These are phyloP conservation scores for Mycena sanguinolenta DNA, from an alignment of 768 basidiomycete genomes.

Conservation along the genomic window DNA sequence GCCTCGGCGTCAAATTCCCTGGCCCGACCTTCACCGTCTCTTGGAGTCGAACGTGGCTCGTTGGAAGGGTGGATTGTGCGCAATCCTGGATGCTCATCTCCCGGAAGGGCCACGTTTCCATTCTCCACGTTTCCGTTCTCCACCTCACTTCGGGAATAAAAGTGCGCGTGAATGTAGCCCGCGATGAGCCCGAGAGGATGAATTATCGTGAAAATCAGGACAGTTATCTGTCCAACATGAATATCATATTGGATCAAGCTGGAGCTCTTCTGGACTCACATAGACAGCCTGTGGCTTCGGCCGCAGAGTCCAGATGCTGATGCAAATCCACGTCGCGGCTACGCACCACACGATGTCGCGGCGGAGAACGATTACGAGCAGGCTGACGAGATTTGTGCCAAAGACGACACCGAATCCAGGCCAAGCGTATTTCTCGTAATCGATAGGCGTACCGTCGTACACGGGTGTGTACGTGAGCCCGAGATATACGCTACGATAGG, in stretches of 20 bases:
- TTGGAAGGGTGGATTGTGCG: constrained; percentile 5
- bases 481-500: constrained; percentile 72
- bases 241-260: background rate
- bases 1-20: constrained; percentile 60
- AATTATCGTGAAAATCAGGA: constrained; percentile 72
- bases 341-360: constrained; percentile 83
- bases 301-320: constrained; percentile 70
- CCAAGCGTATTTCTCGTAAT: constrained; percentile 75
- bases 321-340: constrained; percentile 80
- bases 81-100: constrained; percentile 45
- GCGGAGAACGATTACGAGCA: constrained; percentile 67
- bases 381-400: constrained; percentile 70
- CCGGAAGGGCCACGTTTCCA: constrained; percentile 40
- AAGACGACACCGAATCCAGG: constrained; percentile 79
- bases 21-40: constrained; percentile 40
- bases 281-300: constrained; percentile 78
- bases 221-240: constrained; percentile 60
- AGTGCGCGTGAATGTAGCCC: constrained; percentile 55
- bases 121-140: constrained; percentile 23
- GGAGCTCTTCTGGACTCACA: constrained; percentile 54
- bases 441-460: constrained; percentile 58
- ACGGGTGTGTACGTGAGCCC: constrained; percentile 69
- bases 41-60: background rate
- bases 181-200: constrained; percentile 73
- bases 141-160: constrained; percentile 33